Base-by-base conservation (phyloP, 2,329 filamentous ascomycete genomes). In the Neofusicoccum kwambonambiense region DNA sequence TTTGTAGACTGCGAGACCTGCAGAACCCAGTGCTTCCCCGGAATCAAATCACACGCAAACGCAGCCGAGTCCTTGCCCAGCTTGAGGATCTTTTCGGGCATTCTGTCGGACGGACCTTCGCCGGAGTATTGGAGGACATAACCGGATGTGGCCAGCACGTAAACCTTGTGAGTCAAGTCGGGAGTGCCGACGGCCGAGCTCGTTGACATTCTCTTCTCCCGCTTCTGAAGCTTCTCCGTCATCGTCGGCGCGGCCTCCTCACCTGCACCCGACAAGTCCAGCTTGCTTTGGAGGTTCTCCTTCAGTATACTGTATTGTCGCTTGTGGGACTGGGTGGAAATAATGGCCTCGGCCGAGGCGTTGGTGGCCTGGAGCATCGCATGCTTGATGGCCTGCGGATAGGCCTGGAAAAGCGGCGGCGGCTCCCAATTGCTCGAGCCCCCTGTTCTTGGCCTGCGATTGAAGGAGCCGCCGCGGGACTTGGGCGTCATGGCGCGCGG, bases 321-420 rank as follows among this genome's bases (percentile, higher is more conserved):
- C 60, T 84, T 83, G 68, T 87, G 85, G 54, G 77, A 78, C 68
- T 83, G 68, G 86, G 78, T 66, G 41, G 89, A 86, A 58, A 92
- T 75, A 52, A 95, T 85, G 0, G 84, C 78, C 67, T 96, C 93
- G 1, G 89, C 85, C 1, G 90, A 86, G 11, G 90, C 78, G 1
- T 84, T 86, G 42, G 89, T 89, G 15, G 90, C 85, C 31, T 88
- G 85, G 3, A 96, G 81, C 15, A 85, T 87, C 11, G 87, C 88
- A 75, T 95, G 87, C 72, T 90, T 93, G 69, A 92, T 84, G 2
- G 92, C 88, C 76, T 96, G 93, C 0, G 91, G 90, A 74, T 93
- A 96, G 12, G 91, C 92, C 75, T 96, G 90, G 75, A 93, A 96
- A 12, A 97, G 80, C 1, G 92, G 91, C 6, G 92, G 91, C 7